phyloP scores from a whole-genome alignment of 2,329 filamentous ascomycete species.

The Xylariaceae sp. region DNA sequence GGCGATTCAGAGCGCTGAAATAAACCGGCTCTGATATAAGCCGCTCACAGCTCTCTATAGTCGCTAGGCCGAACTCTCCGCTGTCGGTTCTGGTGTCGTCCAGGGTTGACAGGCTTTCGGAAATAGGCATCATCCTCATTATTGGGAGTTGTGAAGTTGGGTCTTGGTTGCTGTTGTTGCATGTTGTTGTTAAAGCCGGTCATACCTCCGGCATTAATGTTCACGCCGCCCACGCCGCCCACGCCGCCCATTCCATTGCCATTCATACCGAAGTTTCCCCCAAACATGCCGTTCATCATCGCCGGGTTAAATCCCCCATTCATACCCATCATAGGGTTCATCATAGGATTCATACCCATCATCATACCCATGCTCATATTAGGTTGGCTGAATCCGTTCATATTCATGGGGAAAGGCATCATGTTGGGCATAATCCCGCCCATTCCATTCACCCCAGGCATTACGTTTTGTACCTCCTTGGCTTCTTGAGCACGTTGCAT shows the following conservation, averaged over 20 bases:
- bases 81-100: slow-evolving; percentile 83
- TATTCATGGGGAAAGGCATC: slow-evolving; percentile 49
- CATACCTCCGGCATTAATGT: slow-evolving; percentile 34
- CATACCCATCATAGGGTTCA: slow-evolving; percentile 49
- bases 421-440: slow-evolving; percentile 57
- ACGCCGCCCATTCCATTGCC: slow-evolving; percentile 40
- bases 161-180: slow-evolving; percentile 33
- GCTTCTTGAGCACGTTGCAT: slow-evolving; percentile 61
- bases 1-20: not conserved
- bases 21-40: not conserved
- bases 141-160: slow-evolving; percentile 57
- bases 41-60: slow-evolving; percentile 76
- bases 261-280: slow-evolving; percentile 43
- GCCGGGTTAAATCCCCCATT: slow-evolving; percentile 42
- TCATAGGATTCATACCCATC: slow-evolving; percentile 48
- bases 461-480: slow-evolving; percentile 55
- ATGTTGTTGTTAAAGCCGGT: slow-evolving; percentile 42
- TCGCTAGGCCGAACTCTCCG: slow-evolving; percentile 85
- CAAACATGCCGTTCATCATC: slow-evolving; percentile 47
- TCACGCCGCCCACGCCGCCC: slow-evolving; percentile 44
- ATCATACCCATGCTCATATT: slow-evolving; percentile 47
- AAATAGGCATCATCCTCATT: slow-evolving; percentile 92
- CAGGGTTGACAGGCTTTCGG: slow-evolving; percentile 92
- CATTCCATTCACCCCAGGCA: slow-evolving; percentile 40
- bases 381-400: slow-evolving; percentile 46